phyloP scores from a whole-genome alignment of 108 stramenopile species.

The Stephanodiscus minutulus region DNA sequence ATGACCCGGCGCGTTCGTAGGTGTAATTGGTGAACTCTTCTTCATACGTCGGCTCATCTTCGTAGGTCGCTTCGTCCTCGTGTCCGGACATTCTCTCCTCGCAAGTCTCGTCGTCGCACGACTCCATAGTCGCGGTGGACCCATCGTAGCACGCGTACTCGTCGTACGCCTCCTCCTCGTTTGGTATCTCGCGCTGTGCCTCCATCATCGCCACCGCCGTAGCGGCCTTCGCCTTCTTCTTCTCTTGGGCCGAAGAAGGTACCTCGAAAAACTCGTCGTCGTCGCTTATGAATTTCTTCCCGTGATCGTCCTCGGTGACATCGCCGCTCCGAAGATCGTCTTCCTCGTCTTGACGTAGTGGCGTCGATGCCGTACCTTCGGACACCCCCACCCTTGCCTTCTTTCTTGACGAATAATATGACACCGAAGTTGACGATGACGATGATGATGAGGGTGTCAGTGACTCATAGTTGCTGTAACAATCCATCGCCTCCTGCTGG shows the following conservation, averaged over 20 bases:
- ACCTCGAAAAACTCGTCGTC: slow-evolving; percentile 9
- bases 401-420: background rate
- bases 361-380: background rate
- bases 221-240: background rate
- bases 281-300: background rate
- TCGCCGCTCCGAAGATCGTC: background rate
- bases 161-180: slow-evolving; percentile 1
- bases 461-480: background rate
- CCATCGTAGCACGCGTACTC: background rate
- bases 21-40: slow-evolving; percentile 15
- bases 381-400: background rate
- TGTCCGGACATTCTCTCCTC: background rate
- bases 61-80: background rate
- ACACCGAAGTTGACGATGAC: background rate
- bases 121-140: slow-evolving; percentile 7
- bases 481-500: slow-evolving; percentile 6
- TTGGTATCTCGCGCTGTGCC: slow-evolving; percentile 9
- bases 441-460: background rate
- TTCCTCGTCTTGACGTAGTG: slow-evolving; percentile 1
- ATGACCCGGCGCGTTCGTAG: background rate
- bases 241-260: slow-evolving; percentile 1
- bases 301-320: slow-evolving; percentile 11
- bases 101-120: slow-evolving; percentile 3
- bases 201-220: slow-evolving; percentile 17
- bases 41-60: background rate